These are phyloP conservation scores for Boletus subparvulus DNA, from an alignment of 768 basidiomycete species.

Conservation along the genomic window DNA sequence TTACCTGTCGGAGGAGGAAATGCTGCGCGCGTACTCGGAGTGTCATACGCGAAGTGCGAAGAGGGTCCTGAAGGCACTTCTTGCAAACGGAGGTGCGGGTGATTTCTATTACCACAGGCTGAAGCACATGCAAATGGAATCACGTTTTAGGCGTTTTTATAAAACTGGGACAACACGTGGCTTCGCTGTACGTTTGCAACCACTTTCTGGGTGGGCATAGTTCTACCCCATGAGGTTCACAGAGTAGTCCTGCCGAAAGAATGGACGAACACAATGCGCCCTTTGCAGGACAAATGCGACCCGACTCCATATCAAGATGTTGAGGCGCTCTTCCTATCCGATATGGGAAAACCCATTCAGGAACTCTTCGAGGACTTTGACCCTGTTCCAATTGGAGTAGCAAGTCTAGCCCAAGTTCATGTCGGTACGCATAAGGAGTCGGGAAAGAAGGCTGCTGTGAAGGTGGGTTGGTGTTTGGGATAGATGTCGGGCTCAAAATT, in stretches of 20 bases:
- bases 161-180: slow-evolving; percentile 88
- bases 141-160: slow-evolving; percentile 67
- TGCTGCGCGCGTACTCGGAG: slow-evolving; percentile 56
- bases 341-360: slow-evolving; percentile 70
- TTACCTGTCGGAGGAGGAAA: slow-evolving; percentile 52
- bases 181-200: slow-evolving; percentile 49
- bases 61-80: slow-evolving; percentile 76
- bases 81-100: slow-evolving; percentile 79
- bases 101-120: neutral
- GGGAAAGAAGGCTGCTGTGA: slow-evolving; percentile 81
- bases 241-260: slow-evolving; percentile 59
- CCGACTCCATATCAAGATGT: slow-evolving; percentile 81
- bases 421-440: slow-evolving; percentile 70
- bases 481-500: neutral
- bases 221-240: slow-evolving; percentile 10
- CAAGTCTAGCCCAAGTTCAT: slow-evolving; percentile 96
- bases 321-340: slow-evolving; percentile 70
- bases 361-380: slow-evolving; percentile 87
- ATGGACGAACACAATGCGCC: slow-evolving; percentile 59
- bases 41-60: slow-evolving; percentile 85
- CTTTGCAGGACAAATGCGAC: slow-evolving; percentile 89
- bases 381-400: slow-evolving; percentile 87
- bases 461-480: slow-evolving; percentile 44
- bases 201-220: slow-evolving; percentile 18
- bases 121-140: neutral